Base-by-base conservation (phyloP, 306 rosid species). In the Inga oerstediana region DNA sequence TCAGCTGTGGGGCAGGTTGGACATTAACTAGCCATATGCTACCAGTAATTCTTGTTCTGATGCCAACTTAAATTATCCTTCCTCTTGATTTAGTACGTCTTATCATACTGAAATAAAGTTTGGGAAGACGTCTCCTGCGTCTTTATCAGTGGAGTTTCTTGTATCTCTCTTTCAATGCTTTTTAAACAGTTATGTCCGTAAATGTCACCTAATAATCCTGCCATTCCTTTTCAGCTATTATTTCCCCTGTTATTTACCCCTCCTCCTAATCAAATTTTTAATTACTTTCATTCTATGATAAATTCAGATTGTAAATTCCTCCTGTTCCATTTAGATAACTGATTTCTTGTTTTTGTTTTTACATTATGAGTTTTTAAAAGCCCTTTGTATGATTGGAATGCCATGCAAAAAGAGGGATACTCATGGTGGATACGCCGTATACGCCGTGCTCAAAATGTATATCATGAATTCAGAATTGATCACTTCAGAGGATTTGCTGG, bases 401-500 rank as follows among this genome's bases (percentile, higher is more conserved):
- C 94, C 68, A 95, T 95, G 99, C 98, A 91, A 87, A 87, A 90
- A 90, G 98, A 93, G 71, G 94, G 94, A 71, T 95, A 89, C 86
- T 93, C 97, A 44, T 95, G 99, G 99, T 95, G 99, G 99, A 80
- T 93, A 59, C 92, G 90, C 27, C 98, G 99, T 79, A 79, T 95
- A 71, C 84, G 35, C 44, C 94, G 99, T 73, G 99, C 97, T 37
- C 97, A 89, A 83, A 86, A 93, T 86, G 83, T 92, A 56, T 95
- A 90, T 76, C 97, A 95, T 46, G 96, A 92, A 78, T 95, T 95
- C 89, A 90, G 99, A 77, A 92, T 95, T 77, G 99, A 95, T 81
- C 99, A 93, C 91, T 95, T 95, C 70, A 89, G 99, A 90, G 99
- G 99, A 86, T 82, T 95, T 74, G 86, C 98, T 59, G 99, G 99